Percentiles rank a stretch among this genome's conserved stretches.
Evolutionary conservation across 2,329 filamentous ascomycete species (phyloP).

Genomic region (Atkinsonella texensis): DNA sequence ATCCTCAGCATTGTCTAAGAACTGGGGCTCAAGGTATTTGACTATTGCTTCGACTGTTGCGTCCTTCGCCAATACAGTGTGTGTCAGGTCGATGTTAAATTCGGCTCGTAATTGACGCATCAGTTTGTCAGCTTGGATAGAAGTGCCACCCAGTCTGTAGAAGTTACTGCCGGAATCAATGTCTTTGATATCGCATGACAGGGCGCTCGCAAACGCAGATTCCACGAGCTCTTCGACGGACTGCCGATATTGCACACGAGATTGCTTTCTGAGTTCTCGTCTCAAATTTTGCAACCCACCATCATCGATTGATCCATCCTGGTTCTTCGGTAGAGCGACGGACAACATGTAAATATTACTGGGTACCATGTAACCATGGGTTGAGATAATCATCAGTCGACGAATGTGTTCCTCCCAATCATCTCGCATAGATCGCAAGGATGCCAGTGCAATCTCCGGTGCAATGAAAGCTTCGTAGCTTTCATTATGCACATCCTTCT

Average conservation of each 20-base stretch:
- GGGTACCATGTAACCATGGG: conserved; percentile 5
- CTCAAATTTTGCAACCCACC: conserved; percentile 20
- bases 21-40: conserved; percentile 20
- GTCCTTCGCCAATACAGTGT: conserved; percentile 37
- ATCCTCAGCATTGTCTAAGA: neutral
- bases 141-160: conserved; percentile 36
- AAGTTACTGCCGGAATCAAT: conserved; percentile 25
- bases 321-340: neutral
- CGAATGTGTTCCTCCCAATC: conserved; percentile 5
- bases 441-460: neutral
- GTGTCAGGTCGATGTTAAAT: conserved; percentile 35
- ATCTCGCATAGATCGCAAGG: neutral
- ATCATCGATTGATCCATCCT: conserved; percentile 10
- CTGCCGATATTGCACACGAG: conserved; percentile 5
- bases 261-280: conserved; percentile 9
- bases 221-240: conserved; percentile 22
- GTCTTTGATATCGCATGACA: conserved; percentile 25
- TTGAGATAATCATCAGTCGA: conserved; percentile 2
- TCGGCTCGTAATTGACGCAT: conserved; percentile 27
- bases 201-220: conserved; percentile 28
- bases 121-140: conserved; percentile 27
- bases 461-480: conserved; percentile 5
- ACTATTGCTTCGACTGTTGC: conserved; percentile 30
- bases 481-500: neutral
- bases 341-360: conserved; percentile 4